A percentile compares a stretch with the other conserved stretches of the same genome.
Conservation (phyloP, 257 asterid genomes). For the Fraxinus cuspidata region DNA sequence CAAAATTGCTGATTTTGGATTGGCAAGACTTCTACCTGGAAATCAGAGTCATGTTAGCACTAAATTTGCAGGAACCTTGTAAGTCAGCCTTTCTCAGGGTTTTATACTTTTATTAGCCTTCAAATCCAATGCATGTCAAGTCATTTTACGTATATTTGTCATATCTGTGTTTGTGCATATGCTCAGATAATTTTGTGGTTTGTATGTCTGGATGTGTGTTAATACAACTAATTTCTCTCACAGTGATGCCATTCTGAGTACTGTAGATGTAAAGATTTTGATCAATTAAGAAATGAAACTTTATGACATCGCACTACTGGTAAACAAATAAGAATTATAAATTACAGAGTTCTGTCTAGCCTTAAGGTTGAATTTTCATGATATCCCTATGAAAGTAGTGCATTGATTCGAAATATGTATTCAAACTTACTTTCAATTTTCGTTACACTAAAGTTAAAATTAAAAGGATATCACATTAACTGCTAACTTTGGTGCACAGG, state of each 20-base stretch:
- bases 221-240: neutral
- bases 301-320: neutral
- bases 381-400: neutral
- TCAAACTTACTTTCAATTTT: neutral
- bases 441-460: neutral
- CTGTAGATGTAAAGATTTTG: neutral
- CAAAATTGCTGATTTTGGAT: slow-evolving; percentile 79
- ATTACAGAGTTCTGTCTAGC: neutral
- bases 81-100: slow-evolving; percentile 23
- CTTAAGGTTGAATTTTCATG: neutral
- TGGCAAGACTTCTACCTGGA: slow-evolving; percentile 77
- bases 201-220: neutral
- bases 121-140: neutral
- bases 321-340: neutral
- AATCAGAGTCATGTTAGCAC: slow-evolving; percentile 80
- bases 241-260: neutral
- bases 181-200: neutral
- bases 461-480: neutral
- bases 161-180: neutral
- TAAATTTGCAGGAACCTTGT: slow-evolving; percentile 89
- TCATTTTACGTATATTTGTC: neutral
- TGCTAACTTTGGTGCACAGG: slow-evolving; percentile 35
- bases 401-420: neutral
- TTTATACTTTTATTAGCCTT: neutral
- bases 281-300: neutral